Evolutionary conservation across 2,329 filamentous ascomycete species (phyloP).

Genomic region (Bipolaris victoriae): DNA sequence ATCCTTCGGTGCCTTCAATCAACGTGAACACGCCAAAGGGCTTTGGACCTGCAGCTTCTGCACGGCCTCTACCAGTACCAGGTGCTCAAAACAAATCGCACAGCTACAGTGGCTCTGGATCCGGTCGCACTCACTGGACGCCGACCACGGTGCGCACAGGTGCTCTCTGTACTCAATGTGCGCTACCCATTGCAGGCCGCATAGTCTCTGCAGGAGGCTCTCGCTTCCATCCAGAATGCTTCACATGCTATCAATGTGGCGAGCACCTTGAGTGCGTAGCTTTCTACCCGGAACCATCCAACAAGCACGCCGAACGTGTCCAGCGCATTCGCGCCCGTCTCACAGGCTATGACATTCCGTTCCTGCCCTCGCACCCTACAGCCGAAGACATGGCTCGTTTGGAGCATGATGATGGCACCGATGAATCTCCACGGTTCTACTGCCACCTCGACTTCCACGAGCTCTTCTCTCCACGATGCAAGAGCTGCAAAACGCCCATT

Average conservation of each 20-base stretch:
- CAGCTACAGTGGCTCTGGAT: constrained; percentile 42
- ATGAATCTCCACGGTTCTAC: constrained; percentile 79
- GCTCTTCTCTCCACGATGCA: constrained; percentile 88
- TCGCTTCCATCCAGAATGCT: constrained; percentile 93
- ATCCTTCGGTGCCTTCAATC: constrained; percentile 31
- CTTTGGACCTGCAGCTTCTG: constrained; percentile 41
- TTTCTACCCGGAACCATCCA: constrained; percentile 89
- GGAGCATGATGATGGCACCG: constrained; percentile 66
- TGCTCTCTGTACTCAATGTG: constrained; percentile 83
- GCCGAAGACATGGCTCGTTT: constrained; percentile 63
- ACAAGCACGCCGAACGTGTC: constrained; percentile 72
- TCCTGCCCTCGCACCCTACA: constrained; percentile 50
- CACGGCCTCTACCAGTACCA: constrained; percentile 56
- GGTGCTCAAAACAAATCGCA: constrained; percentile 51
- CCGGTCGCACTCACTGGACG: constrained; percentile 53
- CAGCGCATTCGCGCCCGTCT: constrained; percentile 72
- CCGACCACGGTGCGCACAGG: constrained; percentile 60
- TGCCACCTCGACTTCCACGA: constrained; percentile 99
- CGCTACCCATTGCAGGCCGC: constrained; percentile 83
- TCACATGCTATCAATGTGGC: constrained; percentile 84
- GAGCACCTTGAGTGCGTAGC: constrained; percentile 92
- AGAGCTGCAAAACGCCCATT: constrained; percentile 95
- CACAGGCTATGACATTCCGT: constrained; percentile 56
- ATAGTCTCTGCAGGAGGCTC: constrained; percentile 82
- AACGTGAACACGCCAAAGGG: constrained; percentile 30